Conservation (phyloP, 306 rosid species). For the Prosopis cineraria region DNA sequence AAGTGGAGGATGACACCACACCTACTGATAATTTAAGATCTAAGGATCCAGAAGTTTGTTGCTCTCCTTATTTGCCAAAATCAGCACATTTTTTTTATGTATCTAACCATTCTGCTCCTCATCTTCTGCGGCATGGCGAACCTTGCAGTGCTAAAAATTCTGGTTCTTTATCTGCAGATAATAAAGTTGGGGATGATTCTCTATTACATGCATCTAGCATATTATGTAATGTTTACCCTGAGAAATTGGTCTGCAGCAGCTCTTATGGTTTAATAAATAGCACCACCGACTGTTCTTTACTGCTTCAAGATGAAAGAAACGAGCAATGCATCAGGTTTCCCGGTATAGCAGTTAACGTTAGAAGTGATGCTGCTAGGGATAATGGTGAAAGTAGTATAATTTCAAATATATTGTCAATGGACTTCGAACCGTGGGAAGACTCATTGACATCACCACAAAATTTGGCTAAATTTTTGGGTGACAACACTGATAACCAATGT, state of each 20-base stretch:
- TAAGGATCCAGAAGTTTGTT: constrained; percentile 79
- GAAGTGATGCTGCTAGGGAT: constrained; percentile 48
- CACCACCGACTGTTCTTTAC: constrained; percentile 41
- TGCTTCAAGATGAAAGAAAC: constrained; percentile 52
- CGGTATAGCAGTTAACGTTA: constrained; percentile 48
- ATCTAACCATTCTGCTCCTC: constrained; percentile 45
- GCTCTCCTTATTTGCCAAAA: constrained; percentile 46
- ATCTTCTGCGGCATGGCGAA: constrained; percentile 43
- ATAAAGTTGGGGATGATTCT: constrained; percentile 44
- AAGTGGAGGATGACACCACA: constrained; percentile 75
- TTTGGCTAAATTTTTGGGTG: constrained; percentile 66
- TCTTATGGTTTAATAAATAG: constrained; percentile 48
- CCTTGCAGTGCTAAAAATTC: constrained; percentile 41
- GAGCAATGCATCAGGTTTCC: constrained; percentile 46
- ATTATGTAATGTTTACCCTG: constrained; percentile 56
- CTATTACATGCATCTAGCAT: constrained; percentile 43
- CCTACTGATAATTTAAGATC: constrained; percentile 76
- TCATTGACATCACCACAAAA: constrained; percentile 65
- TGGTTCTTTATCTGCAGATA: constrained; percentile 45
- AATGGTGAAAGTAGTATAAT: constrained; percentile 90
- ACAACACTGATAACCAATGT: constrained; percentile 51
- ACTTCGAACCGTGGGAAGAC: constrained; percentile 73
- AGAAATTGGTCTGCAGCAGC: constrained; percentile 44
- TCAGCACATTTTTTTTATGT: constrained; percentile 40
- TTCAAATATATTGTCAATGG: constrained; percentile 86